Conservation (phyloP, 257 asterid genomes). For the Coffea canephora region DNA sequence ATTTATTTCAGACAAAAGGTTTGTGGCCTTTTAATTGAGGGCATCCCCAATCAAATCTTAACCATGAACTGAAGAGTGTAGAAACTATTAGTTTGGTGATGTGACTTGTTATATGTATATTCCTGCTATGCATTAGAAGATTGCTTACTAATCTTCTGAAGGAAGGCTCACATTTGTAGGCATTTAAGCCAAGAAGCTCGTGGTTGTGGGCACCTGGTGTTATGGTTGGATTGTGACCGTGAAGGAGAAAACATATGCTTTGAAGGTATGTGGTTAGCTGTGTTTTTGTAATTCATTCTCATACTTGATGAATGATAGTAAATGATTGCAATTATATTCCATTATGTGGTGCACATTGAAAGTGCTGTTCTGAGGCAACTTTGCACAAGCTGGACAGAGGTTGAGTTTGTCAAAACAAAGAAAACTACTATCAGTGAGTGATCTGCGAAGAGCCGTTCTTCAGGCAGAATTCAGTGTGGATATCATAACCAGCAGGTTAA, state of each 20-base stretch:
- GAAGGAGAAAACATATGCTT: constrained; percentile 98
- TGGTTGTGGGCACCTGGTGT: constrained; percentile 70
- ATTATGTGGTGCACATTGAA: not conserved
- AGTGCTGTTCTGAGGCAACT: not conserved
- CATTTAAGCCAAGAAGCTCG: constrained; percentile 91
- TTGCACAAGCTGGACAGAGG: not conserved
- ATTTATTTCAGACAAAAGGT: not conserved
- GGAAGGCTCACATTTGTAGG: constrained; percentile 85
- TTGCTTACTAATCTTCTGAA: constrained; percentile 38
- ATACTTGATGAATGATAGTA: not conserved
- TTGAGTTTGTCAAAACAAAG: not conserved
- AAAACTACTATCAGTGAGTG: not conserved
- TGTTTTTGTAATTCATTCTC: constrained; percentile 5
- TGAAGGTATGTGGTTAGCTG: constrained; percentile 58
- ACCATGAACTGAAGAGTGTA: not conserved
- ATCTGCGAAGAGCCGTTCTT: not conserved
- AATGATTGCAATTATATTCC: not conserved
- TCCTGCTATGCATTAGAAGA: constrained; percentile 13
- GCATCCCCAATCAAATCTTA: not conserved
- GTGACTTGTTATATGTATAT: not conserved
- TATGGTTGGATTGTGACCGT: constrained; percentile 97
- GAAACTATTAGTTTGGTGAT: not conserved
- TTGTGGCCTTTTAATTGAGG: not conserved
- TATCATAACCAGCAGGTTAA: not conserved
- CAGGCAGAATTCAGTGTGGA: not conserved